Base-by-base conservation (phyloP, 1,284 basidiomycete genomes). In the Cutaneotrichosporon arboriforme region DNA sequence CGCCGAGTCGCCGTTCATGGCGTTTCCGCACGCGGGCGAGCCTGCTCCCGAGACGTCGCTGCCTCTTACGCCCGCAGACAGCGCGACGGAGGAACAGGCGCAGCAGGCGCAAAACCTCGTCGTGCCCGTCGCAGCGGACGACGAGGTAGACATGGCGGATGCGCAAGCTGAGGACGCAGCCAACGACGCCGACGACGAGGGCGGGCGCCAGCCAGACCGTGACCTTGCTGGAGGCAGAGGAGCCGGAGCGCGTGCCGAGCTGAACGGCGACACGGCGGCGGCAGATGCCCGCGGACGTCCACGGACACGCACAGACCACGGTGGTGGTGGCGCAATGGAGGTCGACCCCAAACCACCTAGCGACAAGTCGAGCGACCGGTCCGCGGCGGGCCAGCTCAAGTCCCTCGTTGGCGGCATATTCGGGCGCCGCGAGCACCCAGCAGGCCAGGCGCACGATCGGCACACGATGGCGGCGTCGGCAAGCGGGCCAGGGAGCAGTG, bases 1-100 rank as follows among this genome's bases (percentile, higher is more conserved):
- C 0, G 53, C 44, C 3, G 50, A 49, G 7, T 58, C 60, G 8
- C 70, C 73, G 1, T 75, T 76, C 66, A 59, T 57, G 23, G 46
- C 61, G 2, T 73, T 74, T 64, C 72, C 71, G 2, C 49, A 50
- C 31, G 50, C 54, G 0, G 57, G 47, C 34, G 46, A 55, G 38
- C 39, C 38, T 10, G 44, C 50, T 20, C 37, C 49, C n/a, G 26
- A 36, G 13, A 41, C 43, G 2, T 55, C 57, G 1, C 33, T 38
- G 4, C 49, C 51, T 0, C 43, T 41, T 8, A 59, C 57, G 8
- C 51, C 57, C 3, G 48, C 46, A 14, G 44, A 46, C 37, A 43
- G 46, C 38, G 37, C 39, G 13, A 35, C 37, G 14, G 50, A 36
- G 20, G 41, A 17, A n/a, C 36, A 43, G 41, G 23, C 14, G 39